A percentile compares a stretch with the other conserved stretches of the same genome.
These are phyloP conservation scores for Fagopyrum homotropicum DNA, from an alignment of 148 eudicot genomes.

Conservation along the genomic window DNA sequence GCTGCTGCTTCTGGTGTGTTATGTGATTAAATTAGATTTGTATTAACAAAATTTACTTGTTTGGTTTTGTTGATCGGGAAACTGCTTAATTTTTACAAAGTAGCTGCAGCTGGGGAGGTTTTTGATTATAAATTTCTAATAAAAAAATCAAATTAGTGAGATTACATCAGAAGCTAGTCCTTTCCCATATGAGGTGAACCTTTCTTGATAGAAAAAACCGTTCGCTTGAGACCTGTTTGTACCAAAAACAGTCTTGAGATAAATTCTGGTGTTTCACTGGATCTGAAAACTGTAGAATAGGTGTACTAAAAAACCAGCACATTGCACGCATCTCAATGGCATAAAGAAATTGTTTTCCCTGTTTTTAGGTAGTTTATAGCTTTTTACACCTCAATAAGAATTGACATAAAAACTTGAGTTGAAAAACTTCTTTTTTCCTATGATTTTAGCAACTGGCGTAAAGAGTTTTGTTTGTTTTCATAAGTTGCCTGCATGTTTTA, in stretches of 20 bases:
- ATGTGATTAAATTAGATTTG: background rate
- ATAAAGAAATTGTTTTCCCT: background rate
- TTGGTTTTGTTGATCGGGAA: background rate
- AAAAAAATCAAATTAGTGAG: background rate
- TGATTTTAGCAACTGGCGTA: background rate
- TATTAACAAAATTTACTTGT: background rate
- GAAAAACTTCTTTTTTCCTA: background rate
- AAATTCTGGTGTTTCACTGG: background rate
- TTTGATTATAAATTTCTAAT: background rate
- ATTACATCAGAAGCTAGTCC: background rate
- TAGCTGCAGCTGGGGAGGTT: background rate
- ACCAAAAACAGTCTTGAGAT: background rate
- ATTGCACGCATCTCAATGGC: background rate
- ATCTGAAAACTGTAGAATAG: background rate
- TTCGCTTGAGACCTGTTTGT: background rate
- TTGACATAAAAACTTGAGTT: background rate
- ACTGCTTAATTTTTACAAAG: background rate
- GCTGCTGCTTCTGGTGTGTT: background rate
- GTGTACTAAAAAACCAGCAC: background rate
- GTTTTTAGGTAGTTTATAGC: background rate
- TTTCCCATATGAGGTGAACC: background rate
- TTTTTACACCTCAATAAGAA: background rate
- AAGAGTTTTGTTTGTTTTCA: too few relatives aligned
- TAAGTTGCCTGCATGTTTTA: background rate
- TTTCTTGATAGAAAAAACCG: background rate